Base-by-base conservation (phyloP, 2,329 filamentous ascomycete genomes). In the Aotearoamyces nothofagi region DNA sequence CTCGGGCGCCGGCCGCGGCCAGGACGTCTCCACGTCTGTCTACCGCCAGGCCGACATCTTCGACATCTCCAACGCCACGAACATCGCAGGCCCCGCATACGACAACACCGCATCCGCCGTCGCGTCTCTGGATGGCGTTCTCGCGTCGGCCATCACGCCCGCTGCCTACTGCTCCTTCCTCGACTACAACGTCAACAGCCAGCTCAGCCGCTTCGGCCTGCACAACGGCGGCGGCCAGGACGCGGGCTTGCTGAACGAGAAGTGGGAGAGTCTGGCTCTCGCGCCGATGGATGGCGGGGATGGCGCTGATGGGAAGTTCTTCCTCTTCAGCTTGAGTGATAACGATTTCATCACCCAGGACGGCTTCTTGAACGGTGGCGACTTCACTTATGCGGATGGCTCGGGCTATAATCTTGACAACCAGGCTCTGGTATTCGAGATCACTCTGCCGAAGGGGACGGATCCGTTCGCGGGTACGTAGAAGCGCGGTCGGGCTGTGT, bases 331-430 rank as follows among this genome's bases (percentile, higher is more conserved):
- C 9, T 52, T 79, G 27, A 77, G 66, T 32, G 78, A 82, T 42
- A 79, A 83, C 44, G 77, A 83, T 47, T 81, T 81, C 40, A 71
- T 82, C 32, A 81, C 76, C 1, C 74, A 81, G 47, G 58, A 81
- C 47, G 63, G 66, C 1, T 60, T 56, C 34, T 54, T 71, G 45
- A 63, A 76, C 32, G 57, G 53, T 31, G 71, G 69, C 4, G 49
- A 54, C 30, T 59, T 65, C 30, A 43, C 45, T 9, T 77, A 71
- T 39, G 49, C 50, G 4, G 71, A 77, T 45, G 53, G 41, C 2
- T 63, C 60, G 20, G 69, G 69, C 0, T 69, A 54, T 39, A 58
- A 61, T 35, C 38, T 76, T 23, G 60, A 71, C 38, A 72, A 58
- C 27, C 71, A 77, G 49, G 63, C 60, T 5, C 46, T 76, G 40